Evolutionary conservation across 2,329 filamentous ascomycete genomes (phyloP).

Genomic region (Aspergillus unguis): DNA sequence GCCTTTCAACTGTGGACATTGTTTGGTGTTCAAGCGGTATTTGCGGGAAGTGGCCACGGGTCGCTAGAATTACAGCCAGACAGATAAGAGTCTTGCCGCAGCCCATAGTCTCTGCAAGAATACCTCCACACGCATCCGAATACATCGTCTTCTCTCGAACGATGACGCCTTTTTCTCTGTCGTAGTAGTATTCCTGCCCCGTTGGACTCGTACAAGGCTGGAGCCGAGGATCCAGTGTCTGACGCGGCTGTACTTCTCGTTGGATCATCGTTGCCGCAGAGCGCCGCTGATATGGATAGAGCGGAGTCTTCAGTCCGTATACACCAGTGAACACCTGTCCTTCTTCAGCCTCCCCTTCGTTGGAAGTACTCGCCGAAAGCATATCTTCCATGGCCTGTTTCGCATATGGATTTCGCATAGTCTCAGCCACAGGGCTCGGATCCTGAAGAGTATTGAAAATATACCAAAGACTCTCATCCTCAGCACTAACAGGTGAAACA

Average conservation of each 20-base stretch:
- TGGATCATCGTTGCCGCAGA: conserved; percentile 83
- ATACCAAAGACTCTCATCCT: conserved; percentile 49
- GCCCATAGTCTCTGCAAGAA: conserved; percentile 50
- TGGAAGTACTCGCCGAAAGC: conserved; percentile 20
- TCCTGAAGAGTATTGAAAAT: conserved; percentile 49
- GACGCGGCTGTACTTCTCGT: conserved; percentile 64
- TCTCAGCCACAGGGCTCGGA: conserved; percentile 33
- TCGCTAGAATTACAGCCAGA: conserved; percentile 71
- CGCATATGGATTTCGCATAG: conserved; percentile 32
- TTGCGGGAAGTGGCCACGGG: conserved; percentile 63
- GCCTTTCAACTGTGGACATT: conserved; percentile 40
- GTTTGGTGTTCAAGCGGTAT: conserved; percentile 62
- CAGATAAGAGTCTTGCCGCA: conserved; percentile 86
- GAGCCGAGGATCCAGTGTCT: conserved; percentile 71
- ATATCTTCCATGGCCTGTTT: conserved; percentile 37
- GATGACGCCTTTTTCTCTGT: conserved; percentile 61
- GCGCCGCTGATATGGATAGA: conserved; percentile 76
- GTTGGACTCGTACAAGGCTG: conserved; percentile 58
- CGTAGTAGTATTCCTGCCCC: conserved; percentile 66
- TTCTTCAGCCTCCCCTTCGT: conserved; percentile 9
- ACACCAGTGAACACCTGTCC: conserved; percentile 23
- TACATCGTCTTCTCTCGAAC: conserved; percentile 67
- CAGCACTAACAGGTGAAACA: conserved; percentile 18
- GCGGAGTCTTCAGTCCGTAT: conserved; percentile 49
- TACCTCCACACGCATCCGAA: conserved; percentile 69